Evolutionary conservation across 2,329 filamentous ascomycete genomes (phyloP).

Genomic region (Pyrenophora teres): DNA sequence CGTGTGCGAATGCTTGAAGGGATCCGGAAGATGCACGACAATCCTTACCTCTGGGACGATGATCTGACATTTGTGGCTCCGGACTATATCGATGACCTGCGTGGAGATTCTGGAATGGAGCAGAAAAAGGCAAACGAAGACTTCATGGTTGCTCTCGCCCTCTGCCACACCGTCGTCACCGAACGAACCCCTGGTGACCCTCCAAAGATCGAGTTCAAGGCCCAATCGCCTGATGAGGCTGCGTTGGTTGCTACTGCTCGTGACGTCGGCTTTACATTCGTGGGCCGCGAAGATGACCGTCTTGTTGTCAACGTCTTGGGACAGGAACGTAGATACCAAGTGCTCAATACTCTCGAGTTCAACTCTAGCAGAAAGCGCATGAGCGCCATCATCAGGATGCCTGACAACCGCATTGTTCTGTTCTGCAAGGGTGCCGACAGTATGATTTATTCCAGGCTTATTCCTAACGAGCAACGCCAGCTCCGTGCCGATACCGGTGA

Average conservation of each 20-base stretch:
- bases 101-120: constrained; percentile 73
- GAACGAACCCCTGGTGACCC: constrained; percentile 88
- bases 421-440: constrained; percentile 98
- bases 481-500: constrained; percentile 84
- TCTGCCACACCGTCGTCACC: constrained; percentile 97
- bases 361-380: constrained; percentile 96
- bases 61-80: constrained; percentile 91
- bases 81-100: constrained; percentile 82
- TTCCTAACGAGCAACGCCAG: constrained; percentile 81
- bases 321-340: constrained; percentile 79
- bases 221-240: constrained; percentile 95
- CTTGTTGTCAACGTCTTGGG: constrained; percentile 87
- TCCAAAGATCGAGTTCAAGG: constrained; percentile 91
- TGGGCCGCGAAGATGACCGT: constrained; percentile 78
- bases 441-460: constrained; percentile 91
- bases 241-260: constrained; percentile 91
- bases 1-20: constrained; percentile 72
- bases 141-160: constrained; percentile 91
- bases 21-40: constrained; percentile 79
- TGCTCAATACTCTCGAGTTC: constrained; percentile 96
- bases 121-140: constrained; percentile 80
- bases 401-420: constrained; percentile 82
- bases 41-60: constrained; percentile 88
- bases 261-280: constrained; percentile 92
- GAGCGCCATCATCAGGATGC: constrained; percentile 96